Conservation (phyloP, 805 yeast genomes). For the Schizosaccharomyces octosporus region DNA sequence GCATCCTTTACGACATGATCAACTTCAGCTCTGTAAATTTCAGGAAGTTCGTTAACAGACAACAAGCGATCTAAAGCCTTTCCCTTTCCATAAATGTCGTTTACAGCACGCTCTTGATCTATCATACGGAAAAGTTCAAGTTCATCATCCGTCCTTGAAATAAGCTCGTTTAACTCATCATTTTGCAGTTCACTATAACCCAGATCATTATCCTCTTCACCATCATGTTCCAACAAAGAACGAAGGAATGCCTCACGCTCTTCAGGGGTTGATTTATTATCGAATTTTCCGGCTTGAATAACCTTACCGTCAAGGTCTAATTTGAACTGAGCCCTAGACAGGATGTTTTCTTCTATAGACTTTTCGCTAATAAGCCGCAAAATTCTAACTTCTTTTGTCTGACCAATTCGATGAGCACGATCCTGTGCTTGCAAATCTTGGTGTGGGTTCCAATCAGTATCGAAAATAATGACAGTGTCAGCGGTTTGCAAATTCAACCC, state of each 20-base stretch:
- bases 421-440: slow-evolving; percentile 98
- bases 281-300: slow-evolving; percentile 95
- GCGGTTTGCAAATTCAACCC: slow-evolving; percentile 92
- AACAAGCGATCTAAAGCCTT: slow-evolving; percentile 26
- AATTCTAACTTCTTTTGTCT: slow-evolving; percentile 86
- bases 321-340: slow-evolving; percentile 81
- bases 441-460: slow-evolving; percentile 98
- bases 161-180: slow-evolving; percentile 59
- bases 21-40: slow-evolving; percentile 22
- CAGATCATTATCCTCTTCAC: slow-evolving; percentile 29
- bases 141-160: slow-evolving; percentile 64
- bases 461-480: slow-evolving; percentile 89
- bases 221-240: slow-evolving; percentile 66
- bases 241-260: slow-evolving; percentile 89
- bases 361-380: slow-evolving; percentile 74
- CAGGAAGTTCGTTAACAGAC: slow-evolving; percentile 53
- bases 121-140: slow-evolving; percentile 33
- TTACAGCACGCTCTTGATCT: slow-evolving; percentile 29
- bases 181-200: slow-evolving; percentile 45
- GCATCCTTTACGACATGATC: neutral
- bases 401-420: slow-evolving; percentile 96
- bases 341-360: slow-evolving; percentile 80
- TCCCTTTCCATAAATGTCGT: slow-evolving; percentile 17
- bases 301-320: slow-evolving; percentile 93
- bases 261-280: slow-evolving; percentile 84